Evolutionary conservation across 768 basidiomycete genomes (phyloP).

Genomic region (Crepidotus variabilis): DNA sequence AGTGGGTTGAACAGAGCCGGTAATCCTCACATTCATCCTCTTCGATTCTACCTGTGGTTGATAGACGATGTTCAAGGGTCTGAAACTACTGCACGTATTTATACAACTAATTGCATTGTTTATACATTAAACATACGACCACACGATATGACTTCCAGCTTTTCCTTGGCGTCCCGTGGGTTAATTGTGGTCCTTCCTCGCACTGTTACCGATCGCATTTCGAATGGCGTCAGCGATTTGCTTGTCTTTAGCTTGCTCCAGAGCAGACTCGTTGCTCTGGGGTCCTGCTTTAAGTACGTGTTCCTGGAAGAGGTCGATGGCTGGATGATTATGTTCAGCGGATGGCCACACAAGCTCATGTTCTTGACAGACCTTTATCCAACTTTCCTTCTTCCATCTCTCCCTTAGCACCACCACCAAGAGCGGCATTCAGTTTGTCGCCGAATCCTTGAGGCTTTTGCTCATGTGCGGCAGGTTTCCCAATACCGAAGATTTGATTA

Average conservation of each 20-base stretch:
- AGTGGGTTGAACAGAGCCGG: conserved; percentile 15
- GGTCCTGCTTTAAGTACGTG: conserved; percentile 19
- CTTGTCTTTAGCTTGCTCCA: conserved; percentile 29
- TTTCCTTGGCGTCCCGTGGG: no score
- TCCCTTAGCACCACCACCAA: conserved; percentile 11
- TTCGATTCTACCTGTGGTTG: not conserved
- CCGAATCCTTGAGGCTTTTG: conserved; percentile 3
- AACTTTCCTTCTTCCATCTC: conserved; percentile 13
- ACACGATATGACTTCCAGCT: no score
- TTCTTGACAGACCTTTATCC: conserved; percentile 10
- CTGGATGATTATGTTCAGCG: conserved; percentile 2
- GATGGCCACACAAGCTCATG: not conserved
- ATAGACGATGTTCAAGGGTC: no score
- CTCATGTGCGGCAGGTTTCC: not conserved
- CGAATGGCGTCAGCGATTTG: conserved; percentile 24
- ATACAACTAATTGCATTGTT: no score
- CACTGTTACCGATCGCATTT: not conserved
- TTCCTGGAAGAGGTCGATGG: conserved; percentile 14
- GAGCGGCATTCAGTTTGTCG: conserved; percentile 4
- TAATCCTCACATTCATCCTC: conserved; percentile 11
- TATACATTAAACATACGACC: no score
- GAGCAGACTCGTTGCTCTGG: conserved; percentile 25
- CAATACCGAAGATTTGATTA: conserved; percentile 1
- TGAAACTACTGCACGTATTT: no score
- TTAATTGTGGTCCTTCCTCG: not conserved